A percentile compares a stretch with the other conserved stretches of the same genome.
phyloP scores from a whole-genome alignment of 495 filamentous ascomycete genomes.

The Cercophora newfieldiana region DNA sequence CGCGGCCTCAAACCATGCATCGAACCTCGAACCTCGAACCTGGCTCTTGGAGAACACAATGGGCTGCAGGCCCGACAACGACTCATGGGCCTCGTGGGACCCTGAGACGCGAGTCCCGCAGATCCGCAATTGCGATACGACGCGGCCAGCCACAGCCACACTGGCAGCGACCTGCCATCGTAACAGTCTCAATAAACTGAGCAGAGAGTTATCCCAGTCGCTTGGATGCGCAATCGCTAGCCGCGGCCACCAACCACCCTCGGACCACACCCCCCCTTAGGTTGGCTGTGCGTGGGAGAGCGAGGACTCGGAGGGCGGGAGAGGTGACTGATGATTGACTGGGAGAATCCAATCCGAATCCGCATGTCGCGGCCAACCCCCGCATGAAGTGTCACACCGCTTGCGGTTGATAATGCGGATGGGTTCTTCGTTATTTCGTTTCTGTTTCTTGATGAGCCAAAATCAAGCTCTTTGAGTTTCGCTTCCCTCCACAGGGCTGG shows the following conservation, averaged over 20 bases:
- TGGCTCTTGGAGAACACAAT: neutral
- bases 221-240: neutral
- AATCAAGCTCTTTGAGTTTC: slow-evolving; percentile 10
- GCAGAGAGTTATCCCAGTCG: neutral
- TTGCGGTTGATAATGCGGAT: neutral
- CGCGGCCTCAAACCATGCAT: neutral
- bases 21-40: neutral
- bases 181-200: neutral
- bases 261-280: neutral
- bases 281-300: neutral
- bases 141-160: slow-evolving; percentile 2
- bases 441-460: neutral
- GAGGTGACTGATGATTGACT: neutral
- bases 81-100: neutral
- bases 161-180: neutral
- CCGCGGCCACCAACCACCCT: neutral
- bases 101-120: neutral
- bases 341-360: too few relatives aligned
- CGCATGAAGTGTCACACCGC: neutral
- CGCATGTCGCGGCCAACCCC: neutral
- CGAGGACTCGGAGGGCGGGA: neutral
- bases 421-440: neutral
- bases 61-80: neutral
- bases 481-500: slow-evolving; percentile 6
- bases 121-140: neutral